Evolutionary conservation across 495 filamentous ascomycete genomes (phyloP).

Genomic region (Lasiosphaeriaceae sp.): DNA sequence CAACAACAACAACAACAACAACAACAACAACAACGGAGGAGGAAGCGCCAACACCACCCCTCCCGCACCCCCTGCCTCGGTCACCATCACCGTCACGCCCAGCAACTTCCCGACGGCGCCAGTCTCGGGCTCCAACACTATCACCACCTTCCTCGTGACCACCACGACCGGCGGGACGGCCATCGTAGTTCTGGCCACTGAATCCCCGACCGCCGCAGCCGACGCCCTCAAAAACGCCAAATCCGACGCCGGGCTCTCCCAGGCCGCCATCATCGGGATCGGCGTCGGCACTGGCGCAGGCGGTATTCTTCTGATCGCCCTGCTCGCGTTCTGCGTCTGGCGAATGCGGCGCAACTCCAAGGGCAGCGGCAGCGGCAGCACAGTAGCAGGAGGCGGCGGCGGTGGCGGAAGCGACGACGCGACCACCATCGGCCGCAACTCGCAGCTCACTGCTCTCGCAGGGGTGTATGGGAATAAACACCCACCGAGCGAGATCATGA

Average conservation of each 20-base stretch:
- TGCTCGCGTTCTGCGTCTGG: neutral
- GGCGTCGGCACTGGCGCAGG: neutral
- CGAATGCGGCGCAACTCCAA: neutral
- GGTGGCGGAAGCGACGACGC: neutral
- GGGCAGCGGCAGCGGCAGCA: no score
- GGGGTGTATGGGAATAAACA: no score
- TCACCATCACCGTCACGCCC: neutral
- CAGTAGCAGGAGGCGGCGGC: no score
- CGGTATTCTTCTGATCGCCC: neutral
- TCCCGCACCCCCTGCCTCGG: neutral
- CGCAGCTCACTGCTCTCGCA: neutral
- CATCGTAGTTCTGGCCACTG: neutral
- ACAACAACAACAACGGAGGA: no score
- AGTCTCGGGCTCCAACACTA: neutral
- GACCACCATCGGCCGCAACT: neutral
- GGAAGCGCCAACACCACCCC: neutral
- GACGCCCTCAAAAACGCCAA: neutral
- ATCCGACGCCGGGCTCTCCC: neutral
- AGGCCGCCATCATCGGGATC: neutral
- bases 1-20: neutral
- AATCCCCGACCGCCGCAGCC: neutral
- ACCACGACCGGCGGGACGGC: neutral
- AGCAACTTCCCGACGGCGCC: neutral
- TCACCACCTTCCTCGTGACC: neutral
- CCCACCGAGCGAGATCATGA: no score